Base-by-base conservation (phyloP, 129 eudicot genomes). In the Flaveria trinervia region DNA sequence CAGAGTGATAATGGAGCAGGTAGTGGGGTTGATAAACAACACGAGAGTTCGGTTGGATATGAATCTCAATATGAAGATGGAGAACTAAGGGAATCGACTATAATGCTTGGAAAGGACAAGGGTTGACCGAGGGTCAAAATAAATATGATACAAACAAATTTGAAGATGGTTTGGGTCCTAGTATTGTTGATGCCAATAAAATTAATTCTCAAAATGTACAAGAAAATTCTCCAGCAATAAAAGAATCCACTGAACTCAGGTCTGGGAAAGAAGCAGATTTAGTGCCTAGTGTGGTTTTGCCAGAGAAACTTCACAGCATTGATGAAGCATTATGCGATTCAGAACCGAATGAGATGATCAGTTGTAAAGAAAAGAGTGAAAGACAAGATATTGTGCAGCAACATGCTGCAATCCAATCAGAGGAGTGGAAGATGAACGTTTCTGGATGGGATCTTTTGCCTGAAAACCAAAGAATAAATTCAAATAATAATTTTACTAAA, bases 41-140 rank as follows among this genome's bases (percentile, higher is more conserved):
- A 61, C 39, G 81, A 77, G 65, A 14, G 48, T 9, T 75, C 60
- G 74, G 85, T 68, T 46, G 85, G 55, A 55, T 66, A 83, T 65
- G 87, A 83, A 75, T 83, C 87, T 23, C 87, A 83, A 49, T 83
- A 83, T 46, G 87, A 83, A 83, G 87, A 83, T 11, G 87, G 87
- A 36, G 87, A 83, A 33, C 78, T 83, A 59, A 69, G 87, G 74
- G 87, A 83, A 64, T 67, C 84, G 1, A 64, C 55, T 77, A 70
- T 64, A 64, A 59, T 55, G 60, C 79, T 26, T 83, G 87, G 87
- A 81, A 83, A 59, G 81, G 50, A 60, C 77, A 64, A 49, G 79
- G 60, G 61, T 74, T 33, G n/a, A 67, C 52, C 7, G 79, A 65
- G 14, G 83, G 62, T 69, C 81, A 80, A 75, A 36, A 59, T 76